Conservation (phyloP, 257 asterid species). For the Leptodermis oblonga region DNA sequence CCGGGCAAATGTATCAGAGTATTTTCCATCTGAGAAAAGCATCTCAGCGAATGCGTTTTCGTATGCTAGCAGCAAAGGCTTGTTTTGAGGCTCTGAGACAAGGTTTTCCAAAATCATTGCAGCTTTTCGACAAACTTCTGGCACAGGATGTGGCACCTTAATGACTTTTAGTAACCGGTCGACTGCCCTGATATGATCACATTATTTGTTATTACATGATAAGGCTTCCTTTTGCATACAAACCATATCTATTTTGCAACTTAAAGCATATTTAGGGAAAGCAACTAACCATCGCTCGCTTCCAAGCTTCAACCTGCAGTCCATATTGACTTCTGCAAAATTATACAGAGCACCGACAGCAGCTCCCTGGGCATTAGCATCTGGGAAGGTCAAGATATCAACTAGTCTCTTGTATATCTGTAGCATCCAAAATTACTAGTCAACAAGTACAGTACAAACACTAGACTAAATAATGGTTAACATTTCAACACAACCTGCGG, state of each 20-base stretch:
- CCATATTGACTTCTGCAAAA: slow-evolving; percentile 86
- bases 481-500: slow-evolving; percentile 51
- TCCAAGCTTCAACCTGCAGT: slow-evolving; percentile 90
- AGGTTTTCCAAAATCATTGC: slow-evolving; percentile 82
- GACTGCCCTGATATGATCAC: slow-evolving; percentile 61
- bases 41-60: slow-evolving; percentile 91
- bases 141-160: slow-evolving; percentile 78
- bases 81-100: slow-evolving; percentile 97
- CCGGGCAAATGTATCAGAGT: slow-evolving; percentile 80
- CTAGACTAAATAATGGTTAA: background rate
- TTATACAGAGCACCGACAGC: slow-evolving; percentile 92
- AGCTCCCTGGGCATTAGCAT: slow-evolving; percentile 89
- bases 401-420: slow-evolving; percentile 82
- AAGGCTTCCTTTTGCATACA: background rate
- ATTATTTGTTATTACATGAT: background rate
- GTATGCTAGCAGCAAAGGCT: slow-evolving; percentile 61
- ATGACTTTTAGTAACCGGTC: slow-evolving; percentile 86
- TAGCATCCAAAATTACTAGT: slow-evolving; percentile 8
- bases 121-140: slow-evolving; percentile 94
- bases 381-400: slow-evolving; percentile 85
- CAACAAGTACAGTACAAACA: slow-evolving; percentile 3
- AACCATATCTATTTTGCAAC: background rate
- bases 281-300: slow-evolving; percentile 76
- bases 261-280: background rate
- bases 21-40: slow-evolving; percentile 73